A percentile compares a stretch with the other conserved stretches of the same genome.
These are phyloP conservation scores for Populus hybrid DNA, from an alignment of 441 rosid species.

Conservation along the genomic window DNA sequence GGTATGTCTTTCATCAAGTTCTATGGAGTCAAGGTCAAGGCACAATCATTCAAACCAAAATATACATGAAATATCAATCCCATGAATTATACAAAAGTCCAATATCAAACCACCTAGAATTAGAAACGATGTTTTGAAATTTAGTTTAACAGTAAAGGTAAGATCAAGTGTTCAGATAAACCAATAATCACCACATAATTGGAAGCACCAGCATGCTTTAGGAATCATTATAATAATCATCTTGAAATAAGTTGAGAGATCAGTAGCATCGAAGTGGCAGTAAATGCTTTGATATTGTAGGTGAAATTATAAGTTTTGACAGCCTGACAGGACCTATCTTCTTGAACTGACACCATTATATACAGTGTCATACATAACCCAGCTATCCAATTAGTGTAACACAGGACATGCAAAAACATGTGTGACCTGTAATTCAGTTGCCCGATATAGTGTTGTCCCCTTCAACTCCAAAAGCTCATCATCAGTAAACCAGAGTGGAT, in stretches of 20 bases:
- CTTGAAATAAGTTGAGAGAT: background rate
- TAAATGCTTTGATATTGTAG: background rate
- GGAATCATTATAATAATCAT: background rate
- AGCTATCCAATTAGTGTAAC: background rate
- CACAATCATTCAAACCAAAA: conserved; percentile 4
- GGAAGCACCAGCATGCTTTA: background rate
- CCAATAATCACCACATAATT: background rate
- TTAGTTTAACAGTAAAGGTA: background rate
- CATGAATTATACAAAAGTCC: background rate
- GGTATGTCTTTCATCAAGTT: conserved; percentile 19
- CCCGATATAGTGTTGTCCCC: conserved; percentile 73
- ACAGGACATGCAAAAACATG: background rate
- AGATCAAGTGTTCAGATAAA: background rate
- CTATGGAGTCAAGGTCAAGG: conserved; percentile 5
- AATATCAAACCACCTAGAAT: background rate
- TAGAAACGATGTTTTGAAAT: background rate
- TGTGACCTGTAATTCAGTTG: conserved; percentile 72
- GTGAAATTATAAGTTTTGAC: background rate
- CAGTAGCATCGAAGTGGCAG: background rate
- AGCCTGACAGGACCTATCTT: background rate
- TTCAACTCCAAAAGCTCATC: conserved; percentile 72
- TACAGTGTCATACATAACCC: background rate
- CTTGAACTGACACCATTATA: background rate
- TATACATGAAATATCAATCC: background rate
- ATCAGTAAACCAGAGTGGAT: conserved; percentile 87